phyloP scores from a whole-genome alignment of 768 basidiomycete genomes.

The Serendipita vermifera region DNA sequence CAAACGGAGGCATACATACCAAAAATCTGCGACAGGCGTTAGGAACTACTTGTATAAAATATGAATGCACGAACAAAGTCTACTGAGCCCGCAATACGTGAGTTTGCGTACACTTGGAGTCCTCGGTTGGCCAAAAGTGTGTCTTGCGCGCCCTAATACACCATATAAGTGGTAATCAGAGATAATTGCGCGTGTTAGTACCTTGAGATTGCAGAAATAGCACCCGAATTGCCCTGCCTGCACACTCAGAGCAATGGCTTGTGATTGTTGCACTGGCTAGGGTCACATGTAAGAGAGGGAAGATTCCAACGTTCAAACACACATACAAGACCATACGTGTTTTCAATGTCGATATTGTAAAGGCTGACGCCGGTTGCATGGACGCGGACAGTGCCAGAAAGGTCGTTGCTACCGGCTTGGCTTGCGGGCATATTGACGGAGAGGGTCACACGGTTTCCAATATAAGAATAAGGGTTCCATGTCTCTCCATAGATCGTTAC shows the following conservation, averaged over 20 bases:
- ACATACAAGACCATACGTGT: slow-evolving; percentile 7
- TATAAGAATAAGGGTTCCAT: background rate
- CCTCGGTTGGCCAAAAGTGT: slow-evolving; percentile 1
- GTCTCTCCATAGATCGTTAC: slow-evolving; percentile 10
- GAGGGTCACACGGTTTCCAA: slow-evolving; percentile 8
- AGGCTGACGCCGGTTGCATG: slow-evolving; percentile 10
- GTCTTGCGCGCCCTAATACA: background rate
- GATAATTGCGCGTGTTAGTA: background rate
- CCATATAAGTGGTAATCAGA: background rate
- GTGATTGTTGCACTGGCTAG: slow-evolving; percentile 2
- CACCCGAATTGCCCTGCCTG: slow-evolving; percentile 9
- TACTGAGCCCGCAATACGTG: background rate
- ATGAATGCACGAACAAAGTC: background rate
- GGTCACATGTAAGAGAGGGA: background rate
- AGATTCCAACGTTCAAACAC: background rate
- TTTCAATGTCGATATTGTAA: slow-evolving; percentile 11
- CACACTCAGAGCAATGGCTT: slow-evolving; percentile 10
- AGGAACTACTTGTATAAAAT: background rate
- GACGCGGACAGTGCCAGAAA: slow-evolving; percentile 8
- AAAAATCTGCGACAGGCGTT: background rate
- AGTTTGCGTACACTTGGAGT: background rate
- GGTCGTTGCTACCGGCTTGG: slow-evolving; percentile 9
- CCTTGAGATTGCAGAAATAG: background rate
- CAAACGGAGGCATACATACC: slow-evolving; percentile 7
- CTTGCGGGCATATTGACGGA: slow-evolving; percentile 8